phyloP scores from a whole-genome alignment of 805 yeast species.

The Ogataea pignaliae region DNA sequence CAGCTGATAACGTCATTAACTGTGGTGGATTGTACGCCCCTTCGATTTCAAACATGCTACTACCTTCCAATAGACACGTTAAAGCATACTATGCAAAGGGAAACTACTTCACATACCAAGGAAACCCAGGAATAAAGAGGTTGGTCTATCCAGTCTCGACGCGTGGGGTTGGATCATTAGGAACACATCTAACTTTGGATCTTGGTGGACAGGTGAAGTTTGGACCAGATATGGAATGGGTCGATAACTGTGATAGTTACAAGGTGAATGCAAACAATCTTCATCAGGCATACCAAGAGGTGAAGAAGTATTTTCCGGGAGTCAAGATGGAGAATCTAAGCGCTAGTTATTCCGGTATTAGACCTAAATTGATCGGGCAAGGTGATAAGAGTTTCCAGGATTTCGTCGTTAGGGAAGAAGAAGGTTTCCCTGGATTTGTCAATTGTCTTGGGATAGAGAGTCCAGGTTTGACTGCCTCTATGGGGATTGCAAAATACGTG shows the following conservation, averaged over 20 bases:
- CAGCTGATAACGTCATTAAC: constrained; percentile 60
- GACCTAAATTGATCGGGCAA: constrained; percentile 67
- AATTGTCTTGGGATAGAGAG: constrained; percentile 82
- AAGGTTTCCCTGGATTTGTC: constrained; percentile 71
- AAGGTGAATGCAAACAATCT: constrained; percentile 46
- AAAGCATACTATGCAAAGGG: constrained; percentile 77
- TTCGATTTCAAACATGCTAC: constrained; percentile 59
- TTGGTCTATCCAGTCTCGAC: constrained; percentile 78
- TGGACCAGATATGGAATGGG: constrained; percentile 91
- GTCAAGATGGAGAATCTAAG: constrained; percentile 46
- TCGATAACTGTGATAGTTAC: constrained; percentile 44
- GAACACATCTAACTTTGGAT: constrained; percentile 84
- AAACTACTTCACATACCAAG: constrained; percentile 57
- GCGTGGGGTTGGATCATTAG: constrained; percentile 68
- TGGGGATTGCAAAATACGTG: constrained; percentile 82
- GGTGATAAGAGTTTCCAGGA: constrained; percentile 54
- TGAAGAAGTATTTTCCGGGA: constrained; percentile 59
- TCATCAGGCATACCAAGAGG: constrained; percentile 52
- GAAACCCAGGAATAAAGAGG: constrained; percentile 43
- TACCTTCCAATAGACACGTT: constrained; percentile 58
- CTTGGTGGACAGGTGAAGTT: constrained; percentile 74
- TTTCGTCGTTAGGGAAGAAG: constrained; percentile 66
- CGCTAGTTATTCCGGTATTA: constrained; percentile 74
- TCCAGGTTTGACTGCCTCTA: constrained; percentile 80
- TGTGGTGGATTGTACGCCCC: constrained; percentile 81